Base-by-base conservation (phyloP, 768 basidiomycete genomes). In the Chiua virens region DNA sequence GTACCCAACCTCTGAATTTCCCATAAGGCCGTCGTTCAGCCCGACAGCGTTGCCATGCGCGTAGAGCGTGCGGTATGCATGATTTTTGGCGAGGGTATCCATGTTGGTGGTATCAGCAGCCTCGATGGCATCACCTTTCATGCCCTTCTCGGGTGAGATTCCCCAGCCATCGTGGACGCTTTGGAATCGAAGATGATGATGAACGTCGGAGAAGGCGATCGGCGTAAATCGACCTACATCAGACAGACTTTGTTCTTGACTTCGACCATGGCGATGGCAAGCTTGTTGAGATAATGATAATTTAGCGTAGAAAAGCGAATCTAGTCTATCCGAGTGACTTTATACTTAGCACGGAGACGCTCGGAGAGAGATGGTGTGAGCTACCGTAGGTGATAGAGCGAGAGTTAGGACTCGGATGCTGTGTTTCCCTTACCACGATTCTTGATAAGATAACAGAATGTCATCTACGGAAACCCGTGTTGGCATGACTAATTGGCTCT, bases 81-180 rank as follows among this genome's bases (percentile, higher is more conserved):
- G 81, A 5, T 86, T 78, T 61, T 88, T 79, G 5, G 86, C 85
- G 62, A 98, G 87, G 38, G 75, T 79, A 69, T 95, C 91, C 95
- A 98, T 97, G 73, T 88, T 84, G 10, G 82, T 85, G 50, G 94
- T 96, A 41, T 79, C 79, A 8, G 81, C 94, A 10, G 87, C 89
- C 46, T 84, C 82, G 69, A 98, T 92, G 45, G 94, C 94, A 63
- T 96, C 86, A 40, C 95, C 94, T 63, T 92, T 86, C 52, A 79
- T 80, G 30, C 87, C 87, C 32, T 79, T 70, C 55, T 81, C 68
- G 11, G 75, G 73, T 15, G 88, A 80, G 59, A 95, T 77, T 49
- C 94, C 94, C 94, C 94, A 98, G 21, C 95, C 95, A 75, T 98
- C 94, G 76, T 98, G 94, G 30, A 98, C 92, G 64, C 87, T 92